These are phyloP conservation scores for Mucor ambiguus DNA, from an alignment of 371 early-diverging fungal species.

Conservation along the genomic window DNA sequence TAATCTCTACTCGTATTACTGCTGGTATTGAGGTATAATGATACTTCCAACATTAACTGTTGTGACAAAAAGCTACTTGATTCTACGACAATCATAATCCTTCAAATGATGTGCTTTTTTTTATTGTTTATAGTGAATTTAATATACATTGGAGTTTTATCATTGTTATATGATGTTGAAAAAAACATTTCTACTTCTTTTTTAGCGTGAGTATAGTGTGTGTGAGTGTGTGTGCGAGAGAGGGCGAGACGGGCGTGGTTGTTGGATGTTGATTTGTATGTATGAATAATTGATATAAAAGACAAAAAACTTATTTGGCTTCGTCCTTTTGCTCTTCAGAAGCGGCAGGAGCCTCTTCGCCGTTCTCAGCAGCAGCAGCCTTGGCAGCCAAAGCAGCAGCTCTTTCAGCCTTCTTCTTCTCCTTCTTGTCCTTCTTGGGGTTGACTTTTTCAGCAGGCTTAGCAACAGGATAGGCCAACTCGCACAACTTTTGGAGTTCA, in stretches of 20 bases:
- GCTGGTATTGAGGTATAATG: too few species aligned
- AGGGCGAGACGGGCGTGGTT: too few species aligned
- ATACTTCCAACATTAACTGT: too few species aligned
- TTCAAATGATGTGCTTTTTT: not conserved
- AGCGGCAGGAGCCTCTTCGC: conserved; percentile 6
- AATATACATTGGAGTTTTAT: not conserved
- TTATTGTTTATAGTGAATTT: conserved; percentile 3
- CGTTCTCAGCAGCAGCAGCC: conserved; percentile 21
- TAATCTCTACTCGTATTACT: too few species aligned
- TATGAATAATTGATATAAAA: not conserved
- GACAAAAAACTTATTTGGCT: not conserved
- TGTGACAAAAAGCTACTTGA: too few species aligned
- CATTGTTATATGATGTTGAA: conserved; percentile 6
- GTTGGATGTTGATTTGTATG: not conserved
- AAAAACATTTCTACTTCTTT: conserved; percentile 1
- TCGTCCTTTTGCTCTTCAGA: conserved; percentile 21
- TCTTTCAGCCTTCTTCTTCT: conserved; percentile 33
- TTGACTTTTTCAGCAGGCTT: conserved; percentile 42
- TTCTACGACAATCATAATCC: too few species aligned
- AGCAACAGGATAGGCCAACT: conserved; percentile 74
- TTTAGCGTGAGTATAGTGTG: not conserved
- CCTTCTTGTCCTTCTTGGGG: conserved; percentile 48
- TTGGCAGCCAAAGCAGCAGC: conserved; percentile 34
- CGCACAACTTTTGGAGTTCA: conserved; percentile 65
- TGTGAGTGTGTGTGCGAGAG: too few species aligned